phyloP scores from a whole-genome alignment of 2,329 filamentous ascomycete species.

The Colletotrichum australisinense region DNA sequence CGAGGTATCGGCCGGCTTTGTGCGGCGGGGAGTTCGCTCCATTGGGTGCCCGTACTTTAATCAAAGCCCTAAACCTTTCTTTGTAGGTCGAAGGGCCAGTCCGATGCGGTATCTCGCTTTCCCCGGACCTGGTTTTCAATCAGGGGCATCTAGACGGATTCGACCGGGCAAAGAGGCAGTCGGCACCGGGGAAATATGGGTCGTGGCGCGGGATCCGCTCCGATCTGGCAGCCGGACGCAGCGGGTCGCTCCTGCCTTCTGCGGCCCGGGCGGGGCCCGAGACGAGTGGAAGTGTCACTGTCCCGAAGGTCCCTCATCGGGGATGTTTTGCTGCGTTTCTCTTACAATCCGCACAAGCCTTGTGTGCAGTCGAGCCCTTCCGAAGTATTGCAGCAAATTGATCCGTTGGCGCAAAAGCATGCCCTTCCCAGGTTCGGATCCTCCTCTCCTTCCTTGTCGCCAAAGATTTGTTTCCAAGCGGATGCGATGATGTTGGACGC shows the following conservation, averaged over 20 bases:
- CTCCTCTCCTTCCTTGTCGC: slow-evolving; percentile 1
- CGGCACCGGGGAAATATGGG: no score
- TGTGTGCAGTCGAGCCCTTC: slow-evolving; percentile 41
- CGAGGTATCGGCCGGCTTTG: background rate
- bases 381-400: slow-evolving; percentile 41
- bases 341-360: slow-evolving; percentile 44
- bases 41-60: background rate
- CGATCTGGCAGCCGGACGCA: no score
- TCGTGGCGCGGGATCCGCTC: no score
- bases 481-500: slow-evolving; percentile 5
- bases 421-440: background rate
- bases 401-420: slow-evolving; percentile 44
- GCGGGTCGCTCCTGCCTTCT: background rate
- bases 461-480: slow-evolving; percentile 10
- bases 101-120: no score
- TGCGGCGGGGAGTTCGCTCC: background rate
- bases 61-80: background rate
- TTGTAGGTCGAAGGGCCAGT: background rate
- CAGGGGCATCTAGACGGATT: no score
- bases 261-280: background rate
- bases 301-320: background rate
- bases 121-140: background rate
- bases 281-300: background rate
- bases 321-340: background rate
- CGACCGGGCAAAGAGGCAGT: no score